These are phyloP conservation scores for Pelargonium australe DNA, from an alignment of 441 rosid genomes.

Conservation along the genomic window DNA sequence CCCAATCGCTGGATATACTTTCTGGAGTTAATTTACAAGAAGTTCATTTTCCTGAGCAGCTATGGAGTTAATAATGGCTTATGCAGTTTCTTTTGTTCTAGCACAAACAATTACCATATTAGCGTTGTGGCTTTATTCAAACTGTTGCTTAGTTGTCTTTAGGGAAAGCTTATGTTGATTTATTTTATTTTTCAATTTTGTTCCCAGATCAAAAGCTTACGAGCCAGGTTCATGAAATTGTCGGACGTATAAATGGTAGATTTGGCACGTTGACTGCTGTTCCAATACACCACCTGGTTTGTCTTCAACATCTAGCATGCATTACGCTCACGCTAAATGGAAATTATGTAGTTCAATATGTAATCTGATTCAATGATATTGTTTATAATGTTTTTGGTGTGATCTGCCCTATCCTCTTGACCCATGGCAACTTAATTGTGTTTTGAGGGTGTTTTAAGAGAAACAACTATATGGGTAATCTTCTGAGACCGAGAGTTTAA, in stretches of 20 bases:
- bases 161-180: not conserved
- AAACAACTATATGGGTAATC: too few relatives aligned
- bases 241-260: slow-evolving; percentile 98
- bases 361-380: slow-evolving; percentile 4
- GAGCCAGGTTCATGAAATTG: slow-evolving; percentile 99
- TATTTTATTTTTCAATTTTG: slow-evolving; percentile 7
- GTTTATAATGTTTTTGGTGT: not conserved
- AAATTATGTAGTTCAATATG: not conserved
- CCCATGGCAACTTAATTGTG: not conserved
- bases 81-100: too few relatives aligned
- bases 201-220: slow-evolving; percentile 93
- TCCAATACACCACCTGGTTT: slow-evolving; percentile 97
- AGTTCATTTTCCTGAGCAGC: too few relatives aligned
- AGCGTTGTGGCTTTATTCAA: not conserved
- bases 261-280: slow-evolving; percentile 92
- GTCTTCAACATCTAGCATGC: slow-evolving; percentile 22
- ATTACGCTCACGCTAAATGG: not conserved
- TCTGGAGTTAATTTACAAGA: not conserved
- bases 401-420: slow-evolving; percentile 1
- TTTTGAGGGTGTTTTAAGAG: too few relatives aligned
- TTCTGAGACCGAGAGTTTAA: too few relatives aligned
- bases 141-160: slow-evolving; percentile 7
- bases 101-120: too few relatives aligned
- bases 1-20: not conserved
- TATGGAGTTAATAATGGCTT: too few relatives aligned